Percentiles rank a stretch among this genome's conserved stretches.
phyloP scores from a whole-genome alignment of 2,329 filamentous ascomycete genomes.

The Aspergillus carbonarius region DNA sequence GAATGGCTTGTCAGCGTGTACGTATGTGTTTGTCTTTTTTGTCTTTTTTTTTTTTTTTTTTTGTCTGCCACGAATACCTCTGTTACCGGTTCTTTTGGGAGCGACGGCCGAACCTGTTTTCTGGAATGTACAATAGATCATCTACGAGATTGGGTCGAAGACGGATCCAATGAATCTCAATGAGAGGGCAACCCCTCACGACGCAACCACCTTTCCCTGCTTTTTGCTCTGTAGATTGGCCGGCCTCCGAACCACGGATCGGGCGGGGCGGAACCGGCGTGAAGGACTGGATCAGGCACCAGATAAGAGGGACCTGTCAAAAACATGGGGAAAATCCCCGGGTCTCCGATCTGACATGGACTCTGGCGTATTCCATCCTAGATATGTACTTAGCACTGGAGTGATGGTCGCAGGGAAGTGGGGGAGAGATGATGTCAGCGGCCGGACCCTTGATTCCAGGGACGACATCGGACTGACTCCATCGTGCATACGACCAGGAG shows the following conservation, averaged over 20 bases:
- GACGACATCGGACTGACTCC: too few species aligned
- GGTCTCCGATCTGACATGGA: too few species aligned
- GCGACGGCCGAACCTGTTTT: constrained; percentile 1
- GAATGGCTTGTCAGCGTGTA: background rate
- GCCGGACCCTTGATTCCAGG: background rate
- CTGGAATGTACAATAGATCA: constrained; percentile 10
- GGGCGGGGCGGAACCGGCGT: background rate
- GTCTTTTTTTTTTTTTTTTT: too few species aligned
- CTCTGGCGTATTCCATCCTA: too few species aligned
- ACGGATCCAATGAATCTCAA: too few species aligned
- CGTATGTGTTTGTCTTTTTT: constrained; percentile 1
- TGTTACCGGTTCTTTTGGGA: background rate
- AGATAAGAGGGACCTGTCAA: background rate
- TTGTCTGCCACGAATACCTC: constrained; percentile 5
- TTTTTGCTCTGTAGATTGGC: background rate
- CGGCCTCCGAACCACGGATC: constrained; percentile 9
- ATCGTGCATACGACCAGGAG: background rate
- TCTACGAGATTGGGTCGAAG: too few species aligned
- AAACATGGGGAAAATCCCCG: too few species aligned
- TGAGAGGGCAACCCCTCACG: too few species aligned
- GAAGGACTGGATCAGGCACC: constrained; percentile 9
- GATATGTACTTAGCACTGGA: background rate
- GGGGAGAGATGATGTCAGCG: background rate
- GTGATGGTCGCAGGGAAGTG: background rate
- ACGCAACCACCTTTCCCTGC: too few species aligned